Evolutionary conservation across 306 rosid genomes (phyloP).

Genomic region (Castanospermum australe): DNA sequence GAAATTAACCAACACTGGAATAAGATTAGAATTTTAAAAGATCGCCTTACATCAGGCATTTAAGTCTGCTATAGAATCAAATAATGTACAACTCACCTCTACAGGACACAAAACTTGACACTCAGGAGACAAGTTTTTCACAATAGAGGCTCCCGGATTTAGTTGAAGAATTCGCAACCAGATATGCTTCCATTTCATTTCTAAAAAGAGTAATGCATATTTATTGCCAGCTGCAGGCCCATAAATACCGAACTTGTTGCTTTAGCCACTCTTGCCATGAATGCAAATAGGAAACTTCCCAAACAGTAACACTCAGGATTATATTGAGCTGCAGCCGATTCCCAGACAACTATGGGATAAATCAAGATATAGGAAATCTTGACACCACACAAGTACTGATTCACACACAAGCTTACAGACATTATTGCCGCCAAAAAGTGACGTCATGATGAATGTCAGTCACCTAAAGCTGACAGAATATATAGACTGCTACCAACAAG

Average conservation of each 20-base stretch:
- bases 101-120: conserved; percentile 39
- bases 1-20: conserved; percentile 34
- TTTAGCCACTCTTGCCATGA: conserved; percentile 37
- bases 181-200: conserved; percentile 33
- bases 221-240: conserved; percentile 48
- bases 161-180: conserved; percentile 40
- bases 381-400: conserved; percentile 20
- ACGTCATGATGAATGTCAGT: conserved; percentile 49
- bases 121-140: conserved; percentile 25
- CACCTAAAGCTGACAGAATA: conserved; percentile 46
- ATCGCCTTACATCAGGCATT: conserved; percentile 34
- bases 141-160: conserved; percentile 34
- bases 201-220: conserved; percentile 20
- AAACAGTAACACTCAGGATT: conserved; percentile 21
- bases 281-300: conserved; percentile 36
- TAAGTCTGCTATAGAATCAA: conserved; percentile 48
- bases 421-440: conserved; percentile 39
- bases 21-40: conserved; percentile 40
- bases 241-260: conserved; percentile 30
- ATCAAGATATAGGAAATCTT: conserved; percentile 20
- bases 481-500: conserved; percentile 31
- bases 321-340: conserved; percentile 30
- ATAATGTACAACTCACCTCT: conserved; percentile 69
- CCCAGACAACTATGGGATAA: conserved; percentile 23
- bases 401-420: conserved; percentile 23